Base-by-base conservation (phyloP, 306 rosid genomes). In the Hylodesmum podocarpum region DNA sequence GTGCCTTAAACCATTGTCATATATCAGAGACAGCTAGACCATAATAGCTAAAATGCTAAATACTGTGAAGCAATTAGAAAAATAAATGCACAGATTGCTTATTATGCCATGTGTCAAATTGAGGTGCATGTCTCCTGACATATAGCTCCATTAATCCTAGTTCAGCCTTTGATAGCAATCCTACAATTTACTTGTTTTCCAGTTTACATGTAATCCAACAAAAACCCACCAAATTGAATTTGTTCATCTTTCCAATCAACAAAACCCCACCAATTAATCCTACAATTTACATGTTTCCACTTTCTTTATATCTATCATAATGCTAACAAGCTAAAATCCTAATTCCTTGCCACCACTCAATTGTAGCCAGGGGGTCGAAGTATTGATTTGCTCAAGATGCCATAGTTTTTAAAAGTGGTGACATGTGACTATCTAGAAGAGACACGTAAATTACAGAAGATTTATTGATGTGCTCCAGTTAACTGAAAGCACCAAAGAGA, bases 381-480 rank as follows among this genome's bases (percentile, higher is more conserved):
- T 33, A 25, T 16, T 70, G 34, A 12, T 46, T 57, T 36, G 25
- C 28, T 47, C 61, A 51, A 81, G 55, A 47, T 76, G 50, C 37
- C 25, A 19, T 63, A 40, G 63, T 13, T 50, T 59, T 46, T 4
- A 72, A 67, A 8, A 74, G 37, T 53, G 22, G 58, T 18, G 74
- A 73, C 54, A 70, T 41, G 63, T 69, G 54, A 71, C 68, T 36
- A 28, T 27, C 66, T 25, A 13, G 13, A 31, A 51, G 16, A 39
- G 24, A 58, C 34, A 39, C 18, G 73, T 21, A 25, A n/a, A n/a
- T 62, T 33, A 47, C 10, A 55, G 34, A 68, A 68, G 15, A 46
- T 37, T 63, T 66, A 65, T n/a, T 46, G 13, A 43, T 77, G 67
- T 44, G 57, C n/a, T 25, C 13, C 37, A 61, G 77, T 81, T 50